Evolutionary conservation across 139 green algal genomes (phyloP), one percentile per base, ranked within the genome.

Genomic region (Protoeuglena noctilucae): DNA sequence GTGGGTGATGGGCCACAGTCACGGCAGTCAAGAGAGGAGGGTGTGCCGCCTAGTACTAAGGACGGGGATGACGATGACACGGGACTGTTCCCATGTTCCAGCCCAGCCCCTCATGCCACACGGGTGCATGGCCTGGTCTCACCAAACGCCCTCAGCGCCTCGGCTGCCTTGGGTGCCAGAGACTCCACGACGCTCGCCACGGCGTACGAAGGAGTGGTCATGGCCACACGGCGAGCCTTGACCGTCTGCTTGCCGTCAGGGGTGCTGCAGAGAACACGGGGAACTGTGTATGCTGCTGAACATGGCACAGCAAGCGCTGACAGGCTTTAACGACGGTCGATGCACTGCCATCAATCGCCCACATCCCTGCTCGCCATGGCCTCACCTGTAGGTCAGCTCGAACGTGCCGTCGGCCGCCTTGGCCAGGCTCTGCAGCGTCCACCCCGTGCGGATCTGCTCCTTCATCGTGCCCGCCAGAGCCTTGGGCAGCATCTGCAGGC

Each of bases 201-300:
- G 0, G 87, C 73, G 63, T 95, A 96, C 3, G 89, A 75, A 3
- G 91, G 91, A 21, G 82, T 71, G 1, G 91, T 98, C 24, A 95
- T 68, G 14, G 80, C 77, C 2, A 97, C 84, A 7, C 64, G 71
- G 28, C 71, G 70, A 1, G 75, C 47, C 2, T 51, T 57, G 29
- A 81, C 22, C 34, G 77, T 27, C 49, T 51, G 51, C 31, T 68
- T 47, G 5, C 88, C 89, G 23, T 93, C 70, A 3, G 90, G 87
- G 1, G 90, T 97, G 53, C 88, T 70, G 69, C 96, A 96, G n/a
- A n/a, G n/a, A n/a, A n/a, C n/a, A n/a, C n/a, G n/a, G n/a, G n/a
- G n/a, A n/a, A n/a, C n/a, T n/a, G n/a, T n/a, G n/a, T n/a, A n/a
- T n/a, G n/a, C n/a, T n/a, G n/a, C n/a, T n/a, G n/a, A n/a, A n/a